Conservation (phyloP, 345 rosid genomes). For the Corchorus olitorius region DNA sequence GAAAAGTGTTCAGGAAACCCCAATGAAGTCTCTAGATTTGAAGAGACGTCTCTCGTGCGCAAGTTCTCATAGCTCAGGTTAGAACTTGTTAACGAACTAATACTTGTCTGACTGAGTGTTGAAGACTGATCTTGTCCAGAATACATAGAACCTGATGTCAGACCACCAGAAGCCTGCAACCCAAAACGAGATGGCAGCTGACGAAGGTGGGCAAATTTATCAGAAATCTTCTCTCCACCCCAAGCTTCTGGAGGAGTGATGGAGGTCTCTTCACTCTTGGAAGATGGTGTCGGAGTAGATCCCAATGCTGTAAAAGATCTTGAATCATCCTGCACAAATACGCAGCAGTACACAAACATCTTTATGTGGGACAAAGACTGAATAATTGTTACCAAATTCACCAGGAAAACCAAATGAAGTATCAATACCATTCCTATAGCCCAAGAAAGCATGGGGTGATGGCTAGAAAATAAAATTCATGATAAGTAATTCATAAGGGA, state of each 20-base stretch:
- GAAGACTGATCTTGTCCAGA: slow-evolving; percentile 70
- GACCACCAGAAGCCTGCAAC: slow-evolving; percentile 48
- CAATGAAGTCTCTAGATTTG: slow-evolving; percentile 48
- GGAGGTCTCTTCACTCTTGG: slow-evolving; percentile 73
- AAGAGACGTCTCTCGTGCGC: slow-evolving; percentile 50
- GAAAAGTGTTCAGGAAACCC: slow-evolving; percentile 58
- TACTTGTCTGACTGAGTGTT: slow-evolving; percentile 52
- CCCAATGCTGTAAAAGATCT: slow-evolving; percentile 44
- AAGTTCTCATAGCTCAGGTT: slow-evolving; percentile 48
- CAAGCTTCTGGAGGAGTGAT: slow-evolving; percentile 98
- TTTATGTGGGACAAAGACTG: background rate
- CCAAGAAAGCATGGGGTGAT: background rate
- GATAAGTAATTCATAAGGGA: background rate
- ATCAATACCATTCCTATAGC: background rate
- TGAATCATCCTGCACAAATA: slow-evolving; percentile 58
- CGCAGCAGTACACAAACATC: background rate
- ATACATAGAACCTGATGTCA: slow-evolving; percentile 62
- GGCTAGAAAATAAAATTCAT: background rate
- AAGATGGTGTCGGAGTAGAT: slow-evolving; percentile 64
- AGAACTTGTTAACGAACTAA: slow-evolving; percentile 41
- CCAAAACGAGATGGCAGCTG: slow-evolving; percentile 72
- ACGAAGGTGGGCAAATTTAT: slow-evolving; percentile 56
- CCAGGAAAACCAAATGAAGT: background rate
- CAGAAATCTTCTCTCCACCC: slow-evolving; percentile 91
- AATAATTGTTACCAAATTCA: background rate